Evolutionary conservation across 1,284 basidiomycete genomes (phyloP), one percentile per base, ranked within the genome.

Genomic region (Amylostereum areolatum): DNA sequence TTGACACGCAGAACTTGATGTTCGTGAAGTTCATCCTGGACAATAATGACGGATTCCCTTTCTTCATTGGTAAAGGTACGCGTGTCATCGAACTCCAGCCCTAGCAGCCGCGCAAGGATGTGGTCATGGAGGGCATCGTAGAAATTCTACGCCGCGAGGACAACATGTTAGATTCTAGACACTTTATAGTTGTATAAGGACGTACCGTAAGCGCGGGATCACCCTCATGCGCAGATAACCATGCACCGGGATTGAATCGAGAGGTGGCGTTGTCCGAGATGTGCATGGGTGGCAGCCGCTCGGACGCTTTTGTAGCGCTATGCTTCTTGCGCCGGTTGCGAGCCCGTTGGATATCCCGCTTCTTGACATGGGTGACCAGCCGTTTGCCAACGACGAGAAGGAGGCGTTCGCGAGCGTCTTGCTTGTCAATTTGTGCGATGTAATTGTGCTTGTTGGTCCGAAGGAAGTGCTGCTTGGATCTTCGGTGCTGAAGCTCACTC

Each of bases 81-180:
- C n/a, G 27, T 27, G 1, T 50, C 35, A n/a, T 46, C 6, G 18
- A 30, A 43, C 4, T 12, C 11, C 8, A 5, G 30, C 4, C 31
- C 45, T 4, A 2, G 34, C 1, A 50, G 5, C 3, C 45, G 34
- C 2, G 28, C 18, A 4, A 49, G 45, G 7, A 49, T 53, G 48
- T 75, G 45, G 64, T 70, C 5, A 47, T 74, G 30, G 50, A 59
- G 60, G 6, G 46, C 67, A 43, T 59, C 63, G 56, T 72, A 69
- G 3, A 73, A 66, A 52, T 66, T 71, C 51, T 72, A 32, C 33
- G 43, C 10, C 9, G 4, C 24, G 29, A 31, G n/a, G 8, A 42
- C 27, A 12, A 18, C 9, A 30, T 5, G 24, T 32, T 9, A 18
- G 31, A 24, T 7, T 29, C 42, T 1, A 29, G 45, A 24, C 8